Evolutionary conservation across 768 basidiomycete genomes (phyloP).

Genomic region (Chalciporus sphaerocephalus): DNA sequence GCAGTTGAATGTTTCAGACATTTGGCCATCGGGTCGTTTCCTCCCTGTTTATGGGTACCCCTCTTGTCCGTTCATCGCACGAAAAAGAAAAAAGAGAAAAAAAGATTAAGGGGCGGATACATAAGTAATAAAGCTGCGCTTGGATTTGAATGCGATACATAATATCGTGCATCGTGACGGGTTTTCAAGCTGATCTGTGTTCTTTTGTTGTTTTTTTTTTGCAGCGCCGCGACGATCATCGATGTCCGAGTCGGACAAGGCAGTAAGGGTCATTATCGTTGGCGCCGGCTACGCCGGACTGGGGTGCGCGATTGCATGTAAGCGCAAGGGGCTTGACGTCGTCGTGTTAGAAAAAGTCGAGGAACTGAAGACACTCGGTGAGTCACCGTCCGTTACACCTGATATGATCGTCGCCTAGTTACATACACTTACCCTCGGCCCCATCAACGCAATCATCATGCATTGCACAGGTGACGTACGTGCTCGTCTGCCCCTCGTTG

Average conservation of each 20-base stretch:
- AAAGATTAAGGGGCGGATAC: too few relatives aligned
- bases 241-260: too few relatives aligned
- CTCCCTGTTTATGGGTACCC: neutral
- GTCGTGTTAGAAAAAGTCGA: conserved; percentile 22
- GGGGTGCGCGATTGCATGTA: conserved; percentile 25
- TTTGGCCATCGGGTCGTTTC: neutral
- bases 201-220: too few relatives aligned
- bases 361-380: conserved; percentile 16
- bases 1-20: neutral
- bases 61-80: neutral
- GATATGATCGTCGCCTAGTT: neutral
- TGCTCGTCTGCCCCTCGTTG: neutral
- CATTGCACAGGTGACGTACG: conserved; percentile 2
- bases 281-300: conserved; percentile 30
- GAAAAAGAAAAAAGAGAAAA: too few relatives aligned
- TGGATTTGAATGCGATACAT: too few relatives aligned
- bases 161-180: too few relatives aligned
- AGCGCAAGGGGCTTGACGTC: conserved; percentile 23
- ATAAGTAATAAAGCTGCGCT: neutral
- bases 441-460: too few relatives aligned
- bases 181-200: neutral
- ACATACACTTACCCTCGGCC: too few relatives aligned
- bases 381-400: neutral
- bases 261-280: conserved; percentile 14
- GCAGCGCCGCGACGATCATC: neutral